Conservation (phyloP, 768 basidiomycete genomes). For the Agaricus bisporus region DNA sequence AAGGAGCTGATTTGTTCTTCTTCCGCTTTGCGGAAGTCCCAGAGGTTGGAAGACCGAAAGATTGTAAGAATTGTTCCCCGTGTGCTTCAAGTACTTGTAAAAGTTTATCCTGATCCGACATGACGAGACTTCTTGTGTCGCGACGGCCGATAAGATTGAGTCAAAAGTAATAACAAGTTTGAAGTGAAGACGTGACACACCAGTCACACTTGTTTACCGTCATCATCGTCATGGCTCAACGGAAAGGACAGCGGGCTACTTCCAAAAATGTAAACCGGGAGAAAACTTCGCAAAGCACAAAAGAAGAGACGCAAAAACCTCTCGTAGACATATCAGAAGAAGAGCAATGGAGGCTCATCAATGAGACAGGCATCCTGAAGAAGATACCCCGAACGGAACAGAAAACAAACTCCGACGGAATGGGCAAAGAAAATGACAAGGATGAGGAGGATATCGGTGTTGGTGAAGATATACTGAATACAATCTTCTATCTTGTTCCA, state of each 20-base stretch:
- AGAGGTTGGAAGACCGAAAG: constrained; percentile 27
- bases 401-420: not conserved
- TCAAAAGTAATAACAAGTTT: too few relatives aligned
- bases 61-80: constrained; percentile 40
- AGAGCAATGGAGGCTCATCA: constrained; percentile 74
- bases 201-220: not conserved
- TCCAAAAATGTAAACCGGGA: constrained; percentile 3
- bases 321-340: constrained; percentile 57
- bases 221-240: constrained; percentile 20
- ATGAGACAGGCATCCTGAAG: constrained; percentile 55
- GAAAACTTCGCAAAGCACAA: not conserved
- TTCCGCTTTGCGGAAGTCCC: constrained; percentile 5
- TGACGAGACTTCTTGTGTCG: constrained; percentile 6
- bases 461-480: constrained; percentile 65
- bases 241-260: constrained; percentile 14
- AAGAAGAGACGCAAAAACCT: constrained; percentile 14
- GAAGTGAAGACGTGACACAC: constrained; percentile 6
- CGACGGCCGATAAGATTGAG: not conserved
- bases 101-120: constrained; percentile 27
- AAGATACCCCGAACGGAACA: constrained; percentile 18
- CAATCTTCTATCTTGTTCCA: constrained; percentile 62
- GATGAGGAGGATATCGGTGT: constrained; percentile 35
- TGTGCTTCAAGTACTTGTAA: constrained; percentile 39
- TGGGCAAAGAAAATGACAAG: constrained; percentile 22
- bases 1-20: not conserved